Conservation (phyloP, 139 green algal species). For the Diplosphaera chodatii region DNA sequence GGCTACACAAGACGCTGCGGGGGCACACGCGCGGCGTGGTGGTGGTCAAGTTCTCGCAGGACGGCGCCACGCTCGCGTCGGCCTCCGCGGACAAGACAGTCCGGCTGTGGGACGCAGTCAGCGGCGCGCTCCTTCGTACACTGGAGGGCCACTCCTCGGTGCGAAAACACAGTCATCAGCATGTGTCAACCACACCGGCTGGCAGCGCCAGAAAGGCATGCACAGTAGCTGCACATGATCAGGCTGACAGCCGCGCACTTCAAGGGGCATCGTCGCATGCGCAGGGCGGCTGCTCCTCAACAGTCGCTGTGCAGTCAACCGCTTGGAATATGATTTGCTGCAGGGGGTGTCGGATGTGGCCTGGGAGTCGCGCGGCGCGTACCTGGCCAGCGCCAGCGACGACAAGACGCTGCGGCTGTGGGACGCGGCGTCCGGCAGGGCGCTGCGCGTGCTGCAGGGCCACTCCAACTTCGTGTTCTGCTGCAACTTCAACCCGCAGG, state of each 20-base stretch:
- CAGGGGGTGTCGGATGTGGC: conserved; percentile 70
- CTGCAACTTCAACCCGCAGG: conserved; percentile 67
- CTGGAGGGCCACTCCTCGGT: conserved; percentile 49
- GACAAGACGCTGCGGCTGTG: conserved; percentile 59
- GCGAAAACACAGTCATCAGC: no score
- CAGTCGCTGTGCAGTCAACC: not conserved
- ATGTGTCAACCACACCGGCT: no score
- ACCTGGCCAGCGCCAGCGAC: conserved; percentile 56
- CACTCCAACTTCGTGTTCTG: conserved; percentile 89
- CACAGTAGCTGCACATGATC: no score
- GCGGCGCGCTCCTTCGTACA: conserved; percentile 26
- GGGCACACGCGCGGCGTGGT: conserved; percentile 46
- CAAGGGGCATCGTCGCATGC: no score
- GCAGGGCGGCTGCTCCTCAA: no score
- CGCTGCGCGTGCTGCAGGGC: conserved; percentile 48
- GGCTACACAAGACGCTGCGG: not conserved
- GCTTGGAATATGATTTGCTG: not conserved
- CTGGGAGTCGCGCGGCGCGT: conserved; percentile 57
- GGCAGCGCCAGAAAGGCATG: no score
- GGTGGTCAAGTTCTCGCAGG: conserved; percentile 49
- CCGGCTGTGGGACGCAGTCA: conserved; percentile 56
- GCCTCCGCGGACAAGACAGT: conserved; percentile 63
- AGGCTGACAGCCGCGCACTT: no score
- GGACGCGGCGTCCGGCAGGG: conserved; percentile 50
- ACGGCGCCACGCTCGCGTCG: conserved; percentile 50